Base-by-base conservation (phyloP, 345 rosid genomes). In the Hirschfeldia incana region DNA sequence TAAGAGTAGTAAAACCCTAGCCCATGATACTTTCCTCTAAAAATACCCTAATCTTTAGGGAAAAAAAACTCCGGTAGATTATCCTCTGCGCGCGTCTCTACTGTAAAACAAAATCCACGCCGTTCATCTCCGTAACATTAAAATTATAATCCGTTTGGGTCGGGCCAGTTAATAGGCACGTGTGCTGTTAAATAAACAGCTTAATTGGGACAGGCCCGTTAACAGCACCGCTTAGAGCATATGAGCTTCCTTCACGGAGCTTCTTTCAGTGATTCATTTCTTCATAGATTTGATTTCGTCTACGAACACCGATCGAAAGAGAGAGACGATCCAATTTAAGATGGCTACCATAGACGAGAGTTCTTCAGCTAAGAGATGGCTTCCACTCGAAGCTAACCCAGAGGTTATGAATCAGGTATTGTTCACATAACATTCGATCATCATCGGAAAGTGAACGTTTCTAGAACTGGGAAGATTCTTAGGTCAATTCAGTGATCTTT, bases 381-480 rank as follows among this genome's bases (percentile, higher is more conserved):
- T 95, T 86, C 99, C 98, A 79, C 93, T 95, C 42, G 99, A 95
- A 87, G 97, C 99, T 77, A 95, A 95, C 66, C 99, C 98, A 4
- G 94, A 93, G 13, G 90, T 95, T 59, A 93, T 95, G 94, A 93
- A 93, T 85, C 99, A 93, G 99, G 99, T 90, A n/a, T 51, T 30
- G 6, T 51, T 21, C n/a, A 3, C 3, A 11, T 13, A 1, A 28
- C 17, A 32, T 5, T 29, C 78, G 80, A 65, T 80, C 79, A 65
- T 80, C 79, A 30, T 72, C 15, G 65, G 57, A 11, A 63, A 30
- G 37, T 46, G 5, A 65, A 65, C 4, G 26, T 27, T 68, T 62
- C 57, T 11, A 27, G 30, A 39, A 44, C 33, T 2, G 11, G 67
- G 63, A 46, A 3, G 28, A 72, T 16, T 67, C 8, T 16, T 57